Evolutionary conservation across 345 rosid genomes (phyloP).

Genomic region (Salix purpurea): DNA sequence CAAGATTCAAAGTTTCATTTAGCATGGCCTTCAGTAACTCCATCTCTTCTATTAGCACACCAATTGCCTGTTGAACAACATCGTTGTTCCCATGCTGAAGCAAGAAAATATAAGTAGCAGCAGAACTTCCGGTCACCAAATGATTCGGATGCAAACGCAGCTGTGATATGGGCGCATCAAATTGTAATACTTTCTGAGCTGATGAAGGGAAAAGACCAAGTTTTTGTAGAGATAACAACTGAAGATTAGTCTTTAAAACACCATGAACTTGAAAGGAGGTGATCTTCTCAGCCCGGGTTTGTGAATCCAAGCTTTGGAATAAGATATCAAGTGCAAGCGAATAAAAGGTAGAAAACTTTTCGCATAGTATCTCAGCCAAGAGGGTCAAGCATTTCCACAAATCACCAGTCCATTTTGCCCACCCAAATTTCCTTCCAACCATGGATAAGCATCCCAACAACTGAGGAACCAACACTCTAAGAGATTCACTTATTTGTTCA

Average conservation of each 20-base stretch:
- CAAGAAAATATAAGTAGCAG: slow-evolving; percentile 82
- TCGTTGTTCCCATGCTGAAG: slow-evolving; percentile 79
- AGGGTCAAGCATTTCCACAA: slow-evolving; percentile 88
- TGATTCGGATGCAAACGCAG: slow-evolving; percentile 82
- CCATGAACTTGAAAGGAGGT: slow-evolving; percentile 73
- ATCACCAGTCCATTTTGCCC: slow-evolving; percentile 81
- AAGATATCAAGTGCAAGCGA: slow-evolving; percentile 59
- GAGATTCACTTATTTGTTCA: slow-evolving; percentile 66
- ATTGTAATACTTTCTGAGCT: slow-evolving; percentile 58
- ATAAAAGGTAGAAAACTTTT: slow-evolving; percentile 64
- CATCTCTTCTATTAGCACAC: slow-evolving; percentile 57
- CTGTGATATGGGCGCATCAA: slow-evolving; percentile 66
- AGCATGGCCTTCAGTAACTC: slow-evolving; percentile 54
- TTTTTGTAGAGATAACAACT: slow-evolving; percentile 82
- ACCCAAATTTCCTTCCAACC: slow-evolving; percentile 81
- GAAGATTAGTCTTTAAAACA: slow-evolving; percentile 83
- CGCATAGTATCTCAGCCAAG: slow-evolving; percentile 83
- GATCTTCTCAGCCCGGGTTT: slow-evolving; percentile 49
- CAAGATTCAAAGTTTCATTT: slow-evolving; percentile 30
- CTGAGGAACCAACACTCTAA: slow-evolving; percentile 70
- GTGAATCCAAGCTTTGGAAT: slow-evolving; percentile 60
- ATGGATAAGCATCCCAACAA: slow-evolving; percentile 64
- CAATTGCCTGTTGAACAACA: slow-evolving; percentile 66
- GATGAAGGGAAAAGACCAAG: slow-evolving; percentile 65
- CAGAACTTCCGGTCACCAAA: slow-evolving; percentile 74